Evolutionary conservation across 495 filamentous ascomycete genomes (phyloP), one percentile per base, ranked within the genome.

Genomic region (Hamigera avellanea): DNA sequence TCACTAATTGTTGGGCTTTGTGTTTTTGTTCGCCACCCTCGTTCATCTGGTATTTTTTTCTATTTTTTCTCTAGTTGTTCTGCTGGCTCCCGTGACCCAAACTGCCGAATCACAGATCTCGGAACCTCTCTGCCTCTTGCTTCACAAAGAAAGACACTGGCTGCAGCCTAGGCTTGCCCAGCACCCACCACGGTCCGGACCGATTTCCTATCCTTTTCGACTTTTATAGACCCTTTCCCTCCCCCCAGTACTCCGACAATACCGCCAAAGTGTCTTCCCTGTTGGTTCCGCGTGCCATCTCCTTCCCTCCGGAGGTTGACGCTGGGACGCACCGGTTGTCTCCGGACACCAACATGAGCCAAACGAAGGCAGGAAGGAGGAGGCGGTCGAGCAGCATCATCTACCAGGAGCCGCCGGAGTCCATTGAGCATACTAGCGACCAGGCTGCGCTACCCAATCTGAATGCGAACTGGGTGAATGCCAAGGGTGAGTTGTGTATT

Each of bases 381-480:
- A 75, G 89, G 69, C 75, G 89, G 48, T 94, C 87, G 50, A 95
- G 88, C 67, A 95, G 88, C 59, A 70, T 96, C 57, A 81, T 94
- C 58, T 96, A 96, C 62, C 86, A 87, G 50, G 89, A 96, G 58
- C 89, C 89, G 26, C 72, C 76, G 35, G 89, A 96, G 64, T 88
- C 86, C 40, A 74, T 94, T 59, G 89, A 96, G 67, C 89, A 94
- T 53, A 78, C 86, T 56, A 95, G 83, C 46, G 91, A 98, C 59
- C 91, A 98, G 72, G 79, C 86, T 18, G 85, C 85, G 9, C 62
- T 95, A 42, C 91, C 91, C 19, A 98, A 98, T 50, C 59, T 95
- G 55, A 98, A 98, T 67, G 85, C 91, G 45, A 81, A 93, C 61
- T 98, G 91, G 91, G 91, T 95, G 44, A 95, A 98, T 63, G 84